Conservation (phyloP, 202 grass and related monocot species). For the Hordeum pubiflorum region DNA sequence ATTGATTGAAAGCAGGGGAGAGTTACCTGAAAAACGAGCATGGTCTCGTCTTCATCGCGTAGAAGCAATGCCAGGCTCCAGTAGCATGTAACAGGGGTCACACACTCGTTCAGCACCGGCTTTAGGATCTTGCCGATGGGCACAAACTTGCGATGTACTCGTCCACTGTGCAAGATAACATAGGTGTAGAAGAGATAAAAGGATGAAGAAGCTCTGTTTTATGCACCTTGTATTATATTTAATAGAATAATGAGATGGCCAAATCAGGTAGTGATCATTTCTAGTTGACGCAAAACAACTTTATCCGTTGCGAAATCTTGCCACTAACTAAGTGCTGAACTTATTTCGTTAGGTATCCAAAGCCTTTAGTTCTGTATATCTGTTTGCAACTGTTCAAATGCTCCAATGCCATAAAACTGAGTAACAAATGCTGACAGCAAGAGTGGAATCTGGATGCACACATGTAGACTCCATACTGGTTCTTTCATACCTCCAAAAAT, state of each 20-base stretch:
- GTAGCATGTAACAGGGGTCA: conserved; percentile 66
- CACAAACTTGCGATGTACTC: conserved; percentile 46
- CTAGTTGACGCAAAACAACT: no score
- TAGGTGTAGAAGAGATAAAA: background rate
- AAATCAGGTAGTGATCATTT: no score
- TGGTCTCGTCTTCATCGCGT: conserved; percentile 35
- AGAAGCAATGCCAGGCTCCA: conserved; percentile 59
- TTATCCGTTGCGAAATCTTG: no score
- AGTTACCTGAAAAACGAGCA: conserved; percentile 44
- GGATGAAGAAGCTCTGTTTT: no score
- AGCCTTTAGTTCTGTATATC: background rate
- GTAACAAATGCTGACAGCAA: background rate
- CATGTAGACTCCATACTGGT: background rate
- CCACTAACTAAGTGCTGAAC: no score
- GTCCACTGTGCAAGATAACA: conserved; percentile 34
- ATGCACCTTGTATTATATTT: no score
- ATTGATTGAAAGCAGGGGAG: background rate
- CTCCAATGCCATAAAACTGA: background rate
- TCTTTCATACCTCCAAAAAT: conserved; percentile 62
- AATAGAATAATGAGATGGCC: no score
- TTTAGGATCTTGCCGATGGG: conserved; percentile 52
- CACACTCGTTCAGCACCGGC: conserved; percentile 55
- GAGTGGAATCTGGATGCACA: background rate
- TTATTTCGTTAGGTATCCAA: background rate
- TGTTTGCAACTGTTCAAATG: background rate